Base-by-base conservation (phyloP, 1,284 basidiomycete species). In the Ganoderma lingzhi region DNA sequence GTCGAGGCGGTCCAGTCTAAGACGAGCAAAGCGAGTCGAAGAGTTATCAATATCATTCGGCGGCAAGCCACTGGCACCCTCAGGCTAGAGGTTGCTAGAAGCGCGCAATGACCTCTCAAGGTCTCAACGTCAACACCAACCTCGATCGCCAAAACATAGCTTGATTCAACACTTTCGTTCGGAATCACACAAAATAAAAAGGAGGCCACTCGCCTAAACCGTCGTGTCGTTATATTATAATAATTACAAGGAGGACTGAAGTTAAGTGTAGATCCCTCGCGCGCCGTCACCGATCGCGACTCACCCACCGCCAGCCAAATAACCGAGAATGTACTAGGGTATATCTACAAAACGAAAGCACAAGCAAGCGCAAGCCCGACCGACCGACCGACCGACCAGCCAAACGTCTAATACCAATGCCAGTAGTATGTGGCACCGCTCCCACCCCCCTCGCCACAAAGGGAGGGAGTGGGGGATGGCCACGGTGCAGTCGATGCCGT, bases 271-370 rank as follows among this genome's bases (percentile, higher is more conserved):
- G 35, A 42, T 61, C 42, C 23, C 35, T 51, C 32, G 62, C 37
- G 41, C 42, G 19, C 56, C 51, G 41, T 62, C 56, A 51, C 45
- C 45, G 45, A n/a, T 35, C 35, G 35, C 35, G 35, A 23, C 23
- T 8, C 8, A 35, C 45, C 6, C 30, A 59, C 32, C 30, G n/a
- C 56, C 56, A 17, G 51, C 64, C 62, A 70, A 70, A 67, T 71
- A 73, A 58, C 51, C 59, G 62, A 39, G 60, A 68, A 71, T 63
- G 69, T 63, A 61, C 63, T 73, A 73, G 67, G 72, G 72, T 73
- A 73, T 71, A 71, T 73, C 70, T 69, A 73, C 72, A 73, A 10
- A 61, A 44, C 42, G 70, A 62, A 62, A 66, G 58, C 48, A 8
- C 62, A 68, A 66, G 35, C 56, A 37, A 39, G 8, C 6, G 35